These are phyloP conservation scores for Penicillium concentricum DNA, from an alignment of 2,329 filamentous ascomycete genomes.

Conservation along the genomic window DNA sequence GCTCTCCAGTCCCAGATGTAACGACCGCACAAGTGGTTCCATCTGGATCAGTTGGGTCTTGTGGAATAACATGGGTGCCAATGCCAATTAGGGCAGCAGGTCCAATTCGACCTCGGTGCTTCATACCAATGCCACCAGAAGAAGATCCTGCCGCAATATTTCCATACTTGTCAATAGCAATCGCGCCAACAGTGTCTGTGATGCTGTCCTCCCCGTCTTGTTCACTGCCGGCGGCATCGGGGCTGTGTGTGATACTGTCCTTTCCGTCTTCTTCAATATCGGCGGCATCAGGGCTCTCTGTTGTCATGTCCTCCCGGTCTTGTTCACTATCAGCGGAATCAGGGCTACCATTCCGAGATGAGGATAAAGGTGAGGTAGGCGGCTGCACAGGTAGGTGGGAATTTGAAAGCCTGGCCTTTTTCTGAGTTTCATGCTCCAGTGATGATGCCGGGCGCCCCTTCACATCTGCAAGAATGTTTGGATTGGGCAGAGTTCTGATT, in stretches of 20 bases:
- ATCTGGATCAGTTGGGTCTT: slow-evolving; percentile 67
- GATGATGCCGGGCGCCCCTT: background rate
- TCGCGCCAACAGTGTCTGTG: slow-evolving; percentile 93
- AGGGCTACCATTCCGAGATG: background rate
- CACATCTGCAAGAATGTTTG: background rate
- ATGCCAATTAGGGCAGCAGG: slow-evolving; percentile 91
- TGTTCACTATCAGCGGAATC: background rate
- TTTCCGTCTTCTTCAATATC: no score
- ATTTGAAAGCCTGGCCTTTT: background rate
- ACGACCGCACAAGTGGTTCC: slow-evolving; percentile 74
- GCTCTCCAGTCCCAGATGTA: slow-evolving; percentile 92
- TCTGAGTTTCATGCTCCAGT: background rate
- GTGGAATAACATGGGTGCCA: slow-evolving; percentile 84
- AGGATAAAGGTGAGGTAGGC: background rate
- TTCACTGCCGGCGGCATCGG: background rate
- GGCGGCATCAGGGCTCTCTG: no score
- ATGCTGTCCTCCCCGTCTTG: slow-evolving; percentile 57
- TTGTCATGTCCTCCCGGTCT: slow-evolving; percentile 39
- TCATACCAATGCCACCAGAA: slow-evolving; percentile 98
- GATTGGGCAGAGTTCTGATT: background rate
- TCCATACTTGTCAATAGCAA: slow-evolving; percentile 82
- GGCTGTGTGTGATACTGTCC: slow-evolving; percentile 71
- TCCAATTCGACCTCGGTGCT: slow-evolving; percentile 85
- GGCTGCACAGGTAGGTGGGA: background rate
- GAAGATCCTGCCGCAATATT: slow-evolving; percentile 93